These are phyloP conservation scores for Monilinia fructigena DNA, from an alignment of 2,329 filamentous ascomycete species.

Conservation along the genomic window DNA sequence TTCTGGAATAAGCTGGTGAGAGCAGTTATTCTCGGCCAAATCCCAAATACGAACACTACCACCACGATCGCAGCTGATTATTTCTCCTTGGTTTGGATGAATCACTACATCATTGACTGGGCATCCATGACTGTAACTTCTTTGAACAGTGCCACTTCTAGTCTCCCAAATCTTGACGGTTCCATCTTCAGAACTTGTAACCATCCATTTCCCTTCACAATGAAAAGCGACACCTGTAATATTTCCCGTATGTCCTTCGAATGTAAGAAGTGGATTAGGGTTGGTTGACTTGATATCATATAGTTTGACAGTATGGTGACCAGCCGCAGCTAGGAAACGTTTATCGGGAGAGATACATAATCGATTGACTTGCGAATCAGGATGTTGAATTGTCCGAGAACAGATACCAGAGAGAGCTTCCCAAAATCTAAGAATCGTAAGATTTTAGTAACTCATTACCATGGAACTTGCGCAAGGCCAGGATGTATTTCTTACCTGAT, in stretches of 20 bases:
- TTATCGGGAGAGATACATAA: slow-evolving; percentile 99
- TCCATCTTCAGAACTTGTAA: slow-evolving; percentile 95
- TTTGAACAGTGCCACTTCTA: slow-evolving; percentile 59
- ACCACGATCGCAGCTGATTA: slow-evolving; percentile 91
- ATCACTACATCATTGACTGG: slow-evolving; percentile 99
- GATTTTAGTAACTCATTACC: slow-evolving; percentile 24
- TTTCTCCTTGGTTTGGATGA: slow-evolving; percentile 96
- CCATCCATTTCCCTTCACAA: slow-evolving; percentile 99
- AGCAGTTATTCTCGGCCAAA: slow-evolving; percentile 93
- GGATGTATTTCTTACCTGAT: slow-evolving; percentile 55
- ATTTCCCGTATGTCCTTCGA: slow-evolving; percentile 94
- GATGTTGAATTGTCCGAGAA: slow-evolving; percentile 95
- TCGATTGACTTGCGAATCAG: slow-evolving; percentile 96
- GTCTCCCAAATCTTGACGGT: slow-evolving; percentile 42
- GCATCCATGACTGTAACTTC: slow-evolving; percentile 86
- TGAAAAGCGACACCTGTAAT: slow-evolving; percentile 97
- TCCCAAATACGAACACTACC: slow-evolving; percentile 97
- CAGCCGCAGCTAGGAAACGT: slow-evolving; percentile 77
- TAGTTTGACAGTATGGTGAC: slow-evolving; percentile 85
- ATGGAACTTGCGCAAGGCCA: background rate
- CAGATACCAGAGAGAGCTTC: slow-evolving; percentile 97
- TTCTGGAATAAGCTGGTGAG: slow-evolving; percentile 92
- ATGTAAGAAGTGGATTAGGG: slow-evolving; percentile 85
- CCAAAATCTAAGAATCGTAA: slow-evolving; percentile 71
- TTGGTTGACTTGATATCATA: slow-evolving; percentile 99